Conservation (phyloP, 2,329 filamentous ascomycete species). For the Parascedosporium putredinis region DNA sequence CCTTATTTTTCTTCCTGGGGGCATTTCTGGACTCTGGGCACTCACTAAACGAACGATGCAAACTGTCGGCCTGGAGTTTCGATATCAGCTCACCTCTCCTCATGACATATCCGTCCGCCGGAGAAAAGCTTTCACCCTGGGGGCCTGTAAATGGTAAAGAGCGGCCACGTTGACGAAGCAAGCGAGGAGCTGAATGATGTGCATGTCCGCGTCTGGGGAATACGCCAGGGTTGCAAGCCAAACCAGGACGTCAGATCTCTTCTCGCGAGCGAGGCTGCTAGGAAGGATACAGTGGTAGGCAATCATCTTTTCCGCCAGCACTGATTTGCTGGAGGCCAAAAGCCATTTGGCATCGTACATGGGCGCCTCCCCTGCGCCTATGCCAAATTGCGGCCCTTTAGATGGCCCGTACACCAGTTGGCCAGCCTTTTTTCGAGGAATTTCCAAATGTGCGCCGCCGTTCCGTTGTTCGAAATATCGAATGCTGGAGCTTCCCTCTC, state of each 20-base stretch:
- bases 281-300: not conserved
- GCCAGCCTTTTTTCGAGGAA: conserved; percentile 3
- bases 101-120: not conserved
- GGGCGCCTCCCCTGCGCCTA: not conserved
- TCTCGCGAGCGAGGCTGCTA: not conserved
- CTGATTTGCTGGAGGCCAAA: not conserved
- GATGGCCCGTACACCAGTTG: not conserved
- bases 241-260: conserved; percentile 11
- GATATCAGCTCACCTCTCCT: not conserved
- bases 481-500: not conserved
- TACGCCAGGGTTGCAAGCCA: conserved; percentile 15
- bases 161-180: not conserved
- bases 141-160: not conserved
- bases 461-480: not conserved
- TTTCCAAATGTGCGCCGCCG: not conserved
- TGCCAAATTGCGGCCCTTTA: not conserved
- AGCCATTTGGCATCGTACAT: conserved; percentile 11
- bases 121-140: not conserved
- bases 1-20: too few species aligned
- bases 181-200: conserved; percentile 11
- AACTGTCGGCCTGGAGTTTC: not conserved
- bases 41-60: not conserved
- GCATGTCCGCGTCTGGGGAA: conserved; percentile 1
- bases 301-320: not conserved
- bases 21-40: conserved; percentile 3